Evolutionary conservation across 176 grass and related monocot genomes (phyloP).

Genomic region (Aegilops tauschii): DNA sequence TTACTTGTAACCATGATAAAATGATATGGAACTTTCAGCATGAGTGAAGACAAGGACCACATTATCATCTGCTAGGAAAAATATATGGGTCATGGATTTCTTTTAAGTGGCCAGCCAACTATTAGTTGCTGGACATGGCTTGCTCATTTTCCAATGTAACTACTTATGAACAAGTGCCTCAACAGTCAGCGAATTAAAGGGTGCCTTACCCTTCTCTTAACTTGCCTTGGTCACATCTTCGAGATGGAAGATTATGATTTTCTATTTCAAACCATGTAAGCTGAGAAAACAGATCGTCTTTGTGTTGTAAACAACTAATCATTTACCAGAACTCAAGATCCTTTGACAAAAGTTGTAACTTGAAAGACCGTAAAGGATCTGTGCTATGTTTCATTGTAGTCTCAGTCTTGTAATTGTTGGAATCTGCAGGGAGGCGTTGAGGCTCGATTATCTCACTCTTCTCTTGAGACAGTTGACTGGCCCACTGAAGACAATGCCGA

Average conservation of each 20-base stretch:
- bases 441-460: constrained; percentile 83
- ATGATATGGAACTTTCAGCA: background rate
- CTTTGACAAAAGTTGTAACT: background rate
- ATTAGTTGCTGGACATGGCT: constrained; percentile 7
- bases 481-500: constrained; percentile 66
- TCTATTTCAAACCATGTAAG: background rate
- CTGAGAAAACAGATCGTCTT: background rate
- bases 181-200: background rate
- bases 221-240: background rate
- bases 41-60: background rate
- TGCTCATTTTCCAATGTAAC: background rate
- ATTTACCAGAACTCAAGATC: background rate
- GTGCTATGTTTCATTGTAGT: background rate
- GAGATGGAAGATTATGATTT: constrained; percentile 11
- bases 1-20: background rate
- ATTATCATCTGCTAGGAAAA: background rate
- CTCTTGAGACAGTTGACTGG: constrained; percentile 72
- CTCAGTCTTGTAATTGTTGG: constrained; percentile 31
- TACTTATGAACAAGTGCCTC: constrained; percentile 2
- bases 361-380: background rate
- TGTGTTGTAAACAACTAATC: background rate
- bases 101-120: background rate
- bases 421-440: constrained; percentile 67
- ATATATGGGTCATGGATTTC: background rate
- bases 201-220: background rate